These are phyloP conservation scores for Xylariaceae sp. DNA, from an alignment of 2,329 filamentous ascomycete species.

Conservation along the genomic window DNA sequence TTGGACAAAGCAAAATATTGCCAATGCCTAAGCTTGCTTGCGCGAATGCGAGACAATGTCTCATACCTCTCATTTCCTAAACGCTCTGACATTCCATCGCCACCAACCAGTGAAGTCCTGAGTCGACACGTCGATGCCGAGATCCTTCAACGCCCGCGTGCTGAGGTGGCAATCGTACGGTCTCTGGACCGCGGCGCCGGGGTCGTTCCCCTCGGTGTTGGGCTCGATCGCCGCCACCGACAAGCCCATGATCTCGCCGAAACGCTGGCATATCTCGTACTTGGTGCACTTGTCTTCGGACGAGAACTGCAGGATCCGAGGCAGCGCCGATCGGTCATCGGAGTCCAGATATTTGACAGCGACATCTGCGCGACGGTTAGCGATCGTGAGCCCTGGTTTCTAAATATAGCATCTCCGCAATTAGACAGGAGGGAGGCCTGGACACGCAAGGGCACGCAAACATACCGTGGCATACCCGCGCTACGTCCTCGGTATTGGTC, in stretches of 20 bases:
- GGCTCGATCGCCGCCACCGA: conserved; percentile 68
- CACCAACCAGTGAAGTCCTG: conserved; percentile 82
- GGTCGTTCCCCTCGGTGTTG: conserved; percentile 72
- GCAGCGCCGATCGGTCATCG: conserved; percentile 56
- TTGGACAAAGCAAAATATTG: no score
- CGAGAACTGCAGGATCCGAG: conserved; percentile 78
- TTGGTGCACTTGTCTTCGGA: conserved; percentile 87
- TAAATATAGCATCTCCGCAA: background rate
- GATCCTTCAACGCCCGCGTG: conserved; percentile 69
- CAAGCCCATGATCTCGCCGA: conserved; percentile 79
- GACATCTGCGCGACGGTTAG: conserved; percentile 56
- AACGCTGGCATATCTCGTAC: conserved; percentile 80
- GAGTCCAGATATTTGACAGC: conserved; percentile 67
- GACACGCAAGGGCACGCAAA: conserved; percentile 23
- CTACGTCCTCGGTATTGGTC: conserved; percentile 87
- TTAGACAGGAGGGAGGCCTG: conserved; percentile 11
- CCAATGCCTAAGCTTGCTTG: conserved; percentile 1
- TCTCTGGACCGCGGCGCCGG: conserved; percentile 70
- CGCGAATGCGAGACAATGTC: conserved; percentile 12
- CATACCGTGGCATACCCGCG: conserved; percentile 70
- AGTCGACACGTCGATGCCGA: conserved; percentile 75
- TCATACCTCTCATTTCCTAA: conserved; percentile 49
- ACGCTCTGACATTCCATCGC: conserved; percentile 65
- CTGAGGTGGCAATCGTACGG: conserved; percentile 90
- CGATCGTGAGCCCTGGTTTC: conserved; percentile 1